Conservation (phyloP, 805 yeast species). For the Metschnikowia vanudenii region DNA sequence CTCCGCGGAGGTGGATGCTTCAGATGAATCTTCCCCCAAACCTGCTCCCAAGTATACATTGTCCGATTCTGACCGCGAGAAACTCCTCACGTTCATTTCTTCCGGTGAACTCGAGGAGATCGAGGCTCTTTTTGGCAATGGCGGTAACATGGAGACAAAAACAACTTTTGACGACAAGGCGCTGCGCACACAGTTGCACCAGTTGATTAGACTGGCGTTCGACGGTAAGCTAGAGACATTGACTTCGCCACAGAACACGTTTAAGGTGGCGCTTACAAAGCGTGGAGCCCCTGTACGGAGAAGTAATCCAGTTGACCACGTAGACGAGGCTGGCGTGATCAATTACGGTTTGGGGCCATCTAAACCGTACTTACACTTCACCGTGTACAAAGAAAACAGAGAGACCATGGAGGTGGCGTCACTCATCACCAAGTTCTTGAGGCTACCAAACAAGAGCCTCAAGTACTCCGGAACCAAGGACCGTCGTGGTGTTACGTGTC, state of each 20-base stretch:
- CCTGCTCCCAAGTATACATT: conserved; percentile 39
- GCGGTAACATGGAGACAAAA: conserved; percentile 56
- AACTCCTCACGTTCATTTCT: conserved; percentile 56
- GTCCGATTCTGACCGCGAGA: conserved; percentile 43
- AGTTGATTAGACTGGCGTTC: conserved; percentile 70
- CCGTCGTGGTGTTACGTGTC: conserved; percentile 93
- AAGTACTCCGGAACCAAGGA: conserved; percentile 96
- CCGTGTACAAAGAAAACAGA: conserved; percentile 88
- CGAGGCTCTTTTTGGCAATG: conserved; percentile 53
- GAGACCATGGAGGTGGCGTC: conserved; percentile 96
- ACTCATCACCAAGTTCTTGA: conserved; percentile 66
- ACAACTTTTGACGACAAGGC: conserved; percentile 63
- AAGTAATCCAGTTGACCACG: conserved; percentile 37
- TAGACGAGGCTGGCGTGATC: conserved; percentile 51
- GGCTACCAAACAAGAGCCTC: conserved; percentile 67
- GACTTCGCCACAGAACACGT: conserved; percentile 66
- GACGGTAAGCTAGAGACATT: conserved; percentile 72
- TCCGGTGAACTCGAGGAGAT: conserved; percentile 57
- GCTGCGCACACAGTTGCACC: conserved; percentile 76
- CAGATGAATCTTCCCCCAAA: background rate
- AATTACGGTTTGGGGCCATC: conserved; percentile 74
- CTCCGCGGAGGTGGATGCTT: background rate
- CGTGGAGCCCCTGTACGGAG: conserved; percentile 35
- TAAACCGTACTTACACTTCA: conserved; percentile 68
- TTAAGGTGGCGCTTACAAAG: conserved; percentile 58